Evolutionary conservation across 768 basidiomycete genomes (phyloP).

Genomic region (Lentinula lateritia): DNA sequence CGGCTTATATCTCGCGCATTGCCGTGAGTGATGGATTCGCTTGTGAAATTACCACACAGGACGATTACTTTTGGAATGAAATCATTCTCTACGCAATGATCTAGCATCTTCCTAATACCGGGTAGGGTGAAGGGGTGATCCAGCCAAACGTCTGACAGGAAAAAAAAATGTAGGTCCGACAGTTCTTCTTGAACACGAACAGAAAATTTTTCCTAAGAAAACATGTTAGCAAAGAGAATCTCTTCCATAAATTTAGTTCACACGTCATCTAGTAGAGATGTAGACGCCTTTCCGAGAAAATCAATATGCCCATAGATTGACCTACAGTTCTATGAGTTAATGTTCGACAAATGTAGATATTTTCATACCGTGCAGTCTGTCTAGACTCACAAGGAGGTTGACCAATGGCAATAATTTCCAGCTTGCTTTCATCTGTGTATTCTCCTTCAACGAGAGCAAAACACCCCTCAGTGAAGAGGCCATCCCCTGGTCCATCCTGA

Average conservation of each 20-base stretch:
- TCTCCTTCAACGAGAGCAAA: conserved; percentile 95
- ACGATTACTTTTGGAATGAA: conserved; percentile 89
- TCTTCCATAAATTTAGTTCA: conserved; percentile 16
- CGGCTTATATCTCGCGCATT: conserved; percentile 71
- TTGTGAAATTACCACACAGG: conserved; percentile 93
- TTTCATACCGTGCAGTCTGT: conserved; percentile 66
- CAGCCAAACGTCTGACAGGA: conserved; percentile 94
- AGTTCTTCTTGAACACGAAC: conserved; percentile 63
- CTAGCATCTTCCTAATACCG: conserved; percentile 81
- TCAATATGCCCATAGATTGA: conserved; percentile 96
- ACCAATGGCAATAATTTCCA: conserved; percentile 90
- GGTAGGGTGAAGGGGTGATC: conserved; percentile 80
- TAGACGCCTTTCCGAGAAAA: conserved; percentile 91
- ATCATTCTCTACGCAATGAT: conserved; percentile 80
- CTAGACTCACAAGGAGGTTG: conserved; percentile 96
- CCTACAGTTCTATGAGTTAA: conserved; percentile 31
- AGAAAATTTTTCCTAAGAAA: conserved; percentile 50
- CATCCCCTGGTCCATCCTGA: conserved; percentile 87
- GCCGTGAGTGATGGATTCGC: conserved; percentile 72
- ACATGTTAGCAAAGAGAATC: neutral
- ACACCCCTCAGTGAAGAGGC: conserved; percentile 93
- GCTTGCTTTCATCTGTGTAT: conserved; percentile 86
- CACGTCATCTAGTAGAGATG: conserved; percentile 89
- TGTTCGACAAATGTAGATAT: neutral
- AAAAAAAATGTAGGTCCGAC: conserved; percentile 79